These are phyloP conservation scores for Peniophora sp. DNA, from an alignment of 1,284 basidiomycete genomes.

Conservation along the genomic window DNA sequence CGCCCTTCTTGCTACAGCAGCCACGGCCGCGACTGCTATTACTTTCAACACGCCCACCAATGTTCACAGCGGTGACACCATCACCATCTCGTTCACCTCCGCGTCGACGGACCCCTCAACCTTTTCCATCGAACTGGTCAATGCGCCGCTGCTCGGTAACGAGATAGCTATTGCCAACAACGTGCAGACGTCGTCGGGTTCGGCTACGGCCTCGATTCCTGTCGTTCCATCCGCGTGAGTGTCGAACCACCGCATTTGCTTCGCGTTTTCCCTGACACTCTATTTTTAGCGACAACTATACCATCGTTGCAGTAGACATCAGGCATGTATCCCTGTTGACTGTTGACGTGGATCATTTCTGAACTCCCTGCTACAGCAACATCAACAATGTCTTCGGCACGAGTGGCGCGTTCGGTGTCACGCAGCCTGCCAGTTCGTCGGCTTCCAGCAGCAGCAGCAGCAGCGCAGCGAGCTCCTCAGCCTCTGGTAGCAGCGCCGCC, in stretches of 20 bases:
- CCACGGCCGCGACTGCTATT: constrained; percentile 31
- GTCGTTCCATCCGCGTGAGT: constrained; percentile 43
- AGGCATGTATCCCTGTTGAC: constrained; percentile 19
- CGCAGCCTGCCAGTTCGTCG: constrained; percentile 13
- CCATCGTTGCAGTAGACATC: constrained; percentile 39
- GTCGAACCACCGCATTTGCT: not conserved
- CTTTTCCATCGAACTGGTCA: constrained; percentile 35
- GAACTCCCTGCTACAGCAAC: constrained; percentile 26
- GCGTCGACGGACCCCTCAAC: constrained; percentile 29
- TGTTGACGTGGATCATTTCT: not conserved
- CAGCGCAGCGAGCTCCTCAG: constrained; percentile 11
- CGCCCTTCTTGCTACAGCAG: not conserved
- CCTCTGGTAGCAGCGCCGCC: not conserved
- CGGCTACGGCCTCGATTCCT: constrained; percentile 36
- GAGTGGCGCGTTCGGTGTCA: constrained; percentile 37
- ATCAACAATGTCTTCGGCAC: constrained; percentile 36
- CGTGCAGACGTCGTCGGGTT: constrained; percentile 29
- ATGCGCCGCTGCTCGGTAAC: constrained; percentile 42
- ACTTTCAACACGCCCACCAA: constrained; percentile 29
- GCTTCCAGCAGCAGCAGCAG: constrained; percentile 3
- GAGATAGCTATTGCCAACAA: constrained; percentile 54
- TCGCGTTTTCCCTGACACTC: not conserved
- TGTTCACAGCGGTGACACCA: constrained; percentile 22
- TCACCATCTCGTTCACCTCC: constrained; percentile 42
- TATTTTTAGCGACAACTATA: constrained; percentile 39